Percentiles rank a stretch among this genome's conserved stretches.
Conservation (phyloP, 1,139 yeast species). For the Wickerhamomyces sp. region DNA sequence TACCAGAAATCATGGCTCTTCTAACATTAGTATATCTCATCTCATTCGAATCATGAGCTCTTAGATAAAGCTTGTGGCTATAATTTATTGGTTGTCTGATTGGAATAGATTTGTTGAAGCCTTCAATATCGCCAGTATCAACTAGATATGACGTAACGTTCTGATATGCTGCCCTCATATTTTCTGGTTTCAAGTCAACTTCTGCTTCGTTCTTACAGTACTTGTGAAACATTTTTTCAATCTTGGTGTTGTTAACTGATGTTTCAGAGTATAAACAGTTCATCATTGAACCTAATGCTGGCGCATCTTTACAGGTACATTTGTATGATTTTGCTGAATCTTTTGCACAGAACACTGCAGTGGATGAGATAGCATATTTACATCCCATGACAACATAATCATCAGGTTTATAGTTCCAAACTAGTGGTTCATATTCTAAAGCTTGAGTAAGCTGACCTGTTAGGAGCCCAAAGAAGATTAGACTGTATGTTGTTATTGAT, state of each 20-base stretch:
- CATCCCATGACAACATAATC: constrained; percentile 19
- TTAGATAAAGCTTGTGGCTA: constrained; percentile 24
- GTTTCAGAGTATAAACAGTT: constrained; percentile 17
- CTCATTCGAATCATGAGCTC: constrained; percentile 31
- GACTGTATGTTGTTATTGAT: neutral
- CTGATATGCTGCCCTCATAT: constrained; percentile 32
- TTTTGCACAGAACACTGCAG: constrained; percentile 16
- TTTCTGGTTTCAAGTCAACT: constrained; percentile 25
- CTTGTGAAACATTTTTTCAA: constrained; percentile 7
- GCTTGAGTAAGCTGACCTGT: neutral
- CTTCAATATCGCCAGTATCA: constrained; percentile 25
- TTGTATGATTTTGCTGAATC: constrained; percentile 5
- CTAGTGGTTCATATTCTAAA: neutral
- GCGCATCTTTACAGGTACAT: constrained; percentile 13
- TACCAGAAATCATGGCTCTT: constrained; percentile 40
- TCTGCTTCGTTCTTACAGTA: constrained; percentile 7
- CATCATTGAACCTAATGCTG: constrained; percentile 16
- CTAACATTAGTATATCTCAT: constrained; percentile 32
- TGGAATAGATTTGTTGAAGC: constrained; percentile 21
- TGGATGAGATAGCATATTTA: constrained; percentile 11
- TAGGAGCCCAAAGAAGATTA: neutral
- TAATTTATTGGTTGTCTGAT: constrained; percentile 24
- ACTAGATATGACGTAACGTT: constrained; percentile 34
- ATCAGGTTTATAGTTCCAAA: constrained; percentile 1
- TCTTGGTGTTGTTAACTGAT: constrained; percentile 4